Conservation (phyloP, 2,329 filamentous ascomycete species). For the Mollisia scopiformis region DNA sequence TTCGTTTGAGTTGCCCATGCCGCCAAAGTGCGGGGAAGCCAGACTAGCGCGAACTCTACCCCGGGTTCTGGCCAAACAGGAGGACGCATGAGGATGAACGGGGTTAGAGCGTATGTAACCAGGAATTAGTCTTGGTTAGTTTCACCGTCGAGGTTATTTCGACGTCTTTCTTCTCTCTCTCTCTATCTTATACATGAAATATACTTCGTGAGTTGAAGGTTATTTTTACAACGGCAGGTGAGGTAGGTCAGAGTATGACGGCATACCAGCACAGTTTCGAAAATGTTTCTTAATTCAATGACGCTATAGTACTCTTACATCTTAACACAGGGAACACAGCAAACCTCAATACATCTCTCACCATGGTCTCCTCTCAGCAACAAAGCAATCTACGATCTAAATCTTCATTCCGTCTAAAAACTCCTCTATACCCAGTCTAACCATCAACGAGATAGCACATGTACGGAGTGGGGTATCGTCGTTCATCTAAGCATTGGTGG, state of each 20-base stretch:
- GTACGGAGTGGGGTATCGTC: slow-evolving; percentile 8
- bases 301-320: neutral
- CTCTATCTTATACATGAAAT: neutral
- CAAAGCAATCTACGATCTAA: slow-evolving; percentile 2
- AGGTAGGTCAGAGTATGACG: neutral
- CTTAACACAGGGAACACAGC: slow-evolving; percentile 4
- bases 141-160: slow-evolving; percentile 11
- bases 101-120: neutral
- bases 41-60: slow-evolving; percentile 7
- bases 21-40: slow-evolving; percentile 18
- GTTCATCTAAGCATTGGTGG: slow-evolving; percentile 37
- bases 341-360: neutral
- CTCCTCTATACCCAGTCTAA: slow-evolving; percentile 4
- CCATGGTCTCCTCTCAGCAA: neutral
- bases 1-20: neutral
- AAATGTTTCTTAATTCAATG: neutral
- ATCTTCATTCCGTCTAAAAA: neutral
- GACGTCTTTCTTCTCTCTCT: slow-evolving; percentile 12
- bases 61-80: slow-evolving; percentile 15
- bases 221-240: no score
- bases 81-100: neutral
- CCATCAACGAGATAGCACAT: neutral
- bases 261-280: neutral
- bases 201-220: neutral
- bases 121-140: neutral